A percentile compares a stretch with the other conserved stretches of the same genome.
Conservation (phyloP, 2,329 filamentous ascomycete genomes). For the Anthostomella pinea region DNA sequence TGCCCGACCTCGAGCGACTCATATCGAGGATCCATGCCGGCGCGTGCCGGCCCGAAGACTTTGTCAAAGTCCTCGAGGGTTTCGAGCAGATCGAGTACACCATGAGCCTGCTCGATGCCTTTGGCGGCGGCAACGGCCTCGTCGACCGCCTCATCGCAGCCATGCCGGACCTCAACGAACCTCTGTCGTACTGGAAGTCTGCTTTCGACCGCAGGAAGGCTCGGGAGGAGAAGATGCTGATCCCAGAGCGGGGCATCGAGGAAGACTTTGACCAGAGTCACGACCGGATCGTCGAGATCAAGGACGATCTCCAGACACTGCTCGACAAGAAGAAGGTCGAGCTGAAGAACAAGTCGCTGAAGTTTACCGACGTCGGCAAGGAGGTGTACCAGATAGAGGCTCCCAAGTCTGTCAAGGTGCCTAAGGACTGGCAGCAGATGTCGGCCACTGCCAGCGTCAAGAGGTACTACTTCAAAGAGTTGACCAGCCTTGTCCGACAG, state of each 20-base stretch:
- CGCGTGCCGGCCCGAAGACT: constrained; percentile 86
- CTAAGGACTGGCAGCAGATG: constrained; percentile 91
- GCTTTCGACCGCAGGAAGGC: constrained; percentile 85
- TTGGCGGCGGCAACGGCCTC: constrained; percentile 74
- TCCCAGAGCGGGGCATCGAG: constrained; percentile 84
- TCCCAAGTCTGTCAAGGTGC: constrained; percentile 80
- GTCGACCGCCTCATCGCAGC: constrained; percentile 77
- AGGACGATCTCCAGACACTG: constrained; percentile 67
- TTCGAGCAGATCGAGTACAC: constrained; percentile 98
- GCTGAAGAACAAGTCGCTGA: constrained; percentile 69
- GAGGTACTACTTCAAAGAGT: constrained; percentile 86
- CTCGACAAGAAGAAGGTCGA: constrained; percentile 69
- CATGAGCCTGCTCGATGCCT: constrained; percentile 72
- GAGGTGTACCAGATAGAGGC: constrained; percentile 96
- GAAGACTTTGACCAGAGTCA: constrained; percentile 87
- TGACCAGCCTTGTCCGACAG: constrained; percentile 77
- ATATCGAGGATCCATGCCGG: constrained; percentile 94
- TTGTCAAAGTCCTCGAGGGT: constrained; percentile 87
- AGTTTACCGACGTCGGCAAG: constrained; percentile 85
- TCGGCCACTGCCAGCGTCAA: constrained; percentile 88
- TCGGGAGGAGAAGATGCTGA: constrained; percentile 74
- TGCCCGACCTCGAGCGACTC: constrained; percentile 90
- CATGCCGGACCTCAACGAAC: constrained; percentile 79
- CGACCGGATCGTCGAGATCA: constrained; percentile 71
- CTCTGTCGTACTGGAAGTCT: constrained; percentile 81